Percentiles rank a stretch among this genome's conserved stretches.
Conservation (phyloP, 2,329 filamentous ascomycete genomes). For the Fusarium ramigenum region DNA sequence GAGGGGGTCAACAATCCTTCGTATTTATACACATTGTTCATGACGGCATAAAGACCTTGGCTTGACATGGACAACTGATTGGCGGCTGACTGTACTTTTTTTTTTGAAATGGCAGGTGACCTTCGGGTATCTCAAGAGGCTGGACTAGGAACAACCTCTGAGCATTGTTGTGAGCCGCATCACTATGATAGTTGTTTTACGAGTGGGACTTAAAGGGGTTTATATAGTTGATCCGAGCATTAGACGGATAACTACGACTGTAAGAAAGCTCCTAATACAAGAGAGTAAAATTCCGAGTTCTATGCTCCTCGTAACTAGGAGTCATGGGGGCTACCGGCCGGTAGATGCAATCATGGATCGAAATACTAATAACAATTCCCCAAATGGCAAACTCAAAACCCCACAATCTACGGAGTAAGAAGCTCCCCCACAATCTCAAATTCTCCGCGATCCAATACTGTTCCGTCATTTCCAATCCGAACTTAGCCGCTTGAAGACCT, state of each 20-base stretch:
- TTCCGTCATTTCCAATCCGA: conserved; percentile 46
- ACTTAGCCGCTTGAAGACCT: conserved; percentile 41
- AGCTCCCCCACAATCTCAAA: conserved; percentile 21
- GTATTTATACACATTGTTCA: not conserved
- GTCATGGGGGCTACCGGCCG: not conserved
- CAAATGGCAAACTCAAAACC: conserved; percentile 13
- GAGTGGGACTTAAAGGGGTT: not conserved
- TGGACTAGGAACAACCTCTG: conserved; percentile 10
- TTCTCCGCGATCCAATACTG: conserved; percentile 34
- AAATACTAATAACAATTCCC: not conserved
- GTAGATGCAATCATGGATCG: not conserved
- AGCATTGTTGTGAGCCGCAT: conserved; percentile 11
- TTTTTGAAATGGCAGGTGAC: conserved; percentile 34
- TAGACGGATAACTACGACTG: not conserved
- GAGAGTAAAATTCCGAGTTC: not conserved
- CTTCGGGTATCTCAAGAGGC: conserved; percentile 18
- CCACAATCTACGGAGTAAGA: conserved; percentile 18
- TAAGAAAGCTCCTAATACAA: not conserved
- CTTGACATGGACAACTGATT: not conserved
- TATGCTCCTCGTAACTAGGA: not conserved
- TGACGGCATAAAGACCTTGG: not conserved
- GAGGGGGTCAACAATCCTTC: not conserved
- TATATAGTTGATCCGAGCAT: not conserved
- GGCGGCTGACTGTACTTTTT: conserved; percentile 20
- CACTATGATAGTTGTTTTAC: conserved; percentile 1